Evolutionary conservation across 2,329 filamentous ascomycete species (phyloP).

Genomic region (Fusarium dlaminii): DNA sequence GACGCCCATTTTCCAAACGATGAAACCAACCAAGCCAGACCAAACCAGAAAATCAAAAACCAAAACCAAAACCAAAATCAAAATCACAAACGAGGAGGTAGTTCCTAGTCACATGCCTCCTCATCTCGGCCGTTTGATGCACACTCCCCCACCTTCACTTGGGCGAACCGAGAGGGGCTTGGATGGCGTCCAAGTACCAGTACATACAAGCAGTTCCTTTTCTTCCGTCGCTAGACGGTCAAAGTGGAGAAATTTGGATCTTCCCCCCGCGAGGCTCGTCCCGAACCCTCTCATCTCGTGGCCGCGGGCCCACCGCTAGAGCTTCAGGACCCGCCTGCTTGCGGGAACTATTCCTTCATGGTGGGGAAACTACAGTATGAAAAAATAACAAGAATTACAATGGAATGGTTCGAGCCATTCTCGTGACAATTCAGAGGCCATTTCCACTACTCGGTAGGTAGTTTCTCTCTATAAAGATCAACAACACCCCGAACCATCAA

Average conservation of each 20-base stretch:
- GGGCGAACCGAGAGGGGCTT: constrained; percentile 14
- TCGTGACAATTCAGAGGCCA: not conserved
- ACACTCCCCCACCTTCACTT: constrained; percentile 27
- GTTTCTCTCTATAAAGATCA: not conserved
- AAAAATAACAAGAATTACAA: not conserved
- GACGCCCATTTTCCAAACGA: not conserved
- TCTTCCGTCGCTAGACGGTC: not conserved
- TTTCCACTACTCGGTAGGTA: not conserved
- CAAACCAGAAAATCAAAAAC: not conserved
- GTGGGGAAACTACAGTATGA: constrained; percentile 28
- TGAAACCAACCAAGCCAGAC: not conserved
- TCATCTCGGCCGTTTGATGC: constrained; percentile 16
- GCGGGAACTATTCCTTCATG: constrained; percentile 19
- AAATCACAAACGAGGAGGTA: constrained; percentile 17
- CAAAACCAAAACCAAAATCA: not conserved
- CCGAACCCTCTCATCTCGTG: constrained; percentile 28
- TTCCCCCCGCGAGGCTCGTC: constrained; percentile 31
- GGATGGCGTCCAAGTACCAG: constrained; percentile 23
- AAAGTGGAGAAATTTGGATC: constrained; percentile 6
- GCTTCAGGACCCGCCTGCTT: constrained; percentile 4
- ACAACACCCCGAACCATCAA: not conserved
- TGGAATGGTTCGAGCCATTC: not conserved
- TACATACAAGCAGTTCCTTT: constrained; percentile 4
- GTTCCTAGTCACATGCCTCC: constrained; percentile 27
- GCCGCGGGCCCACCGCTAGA: not conserved